Evolutionary conservation across 129 eudicot species (phyloP).

Genomic region (Dittrichia graveolens): DNA sequence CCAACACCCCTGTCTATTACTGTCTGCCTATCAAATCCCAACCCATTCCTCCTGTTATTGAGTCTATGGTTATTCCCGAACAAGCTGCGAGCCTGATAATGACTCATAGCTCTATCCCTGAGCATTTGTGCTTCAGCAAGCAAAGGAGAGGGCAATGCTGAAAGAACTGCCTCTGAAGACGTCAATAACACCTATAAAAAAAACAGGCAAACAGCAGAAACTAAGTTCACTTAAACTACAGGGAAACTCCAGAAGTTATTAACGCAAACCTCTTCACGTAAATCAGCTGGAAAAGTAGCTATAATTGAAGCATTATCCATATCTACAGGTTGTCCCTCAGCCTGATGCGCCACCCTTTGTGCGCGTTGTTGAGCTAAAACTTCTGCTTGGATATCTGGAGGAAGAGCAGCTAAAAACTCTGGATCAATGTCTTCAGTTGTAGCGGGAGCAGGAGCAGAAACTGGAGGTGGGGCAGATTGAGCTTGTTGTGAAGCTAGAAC

Average conservation of each 20-base stretch:
- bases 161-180: constrained; percentile 91
- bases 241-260: constrained; percentile 8
- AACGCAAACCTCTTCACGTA: constrained; percentile 93
- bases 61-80: constrained; percentile 87
- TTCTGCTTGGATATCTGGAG: constrained; percentile 98
- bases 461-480: constrained; percentile 67
- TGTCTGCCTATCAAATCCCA: constrained; percentile 86
- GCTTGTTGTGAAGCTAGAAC: constrained; percentile 94
- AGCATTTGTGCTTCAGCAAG: constrained; percentile 99
- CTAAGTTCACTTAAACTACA: constrained; percentile 10
- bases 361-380: constrained; percentile 96
- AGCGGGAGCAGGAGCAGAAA: constrained; percentile 60
- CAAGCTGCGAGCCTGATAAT: constrained; percentile 95
- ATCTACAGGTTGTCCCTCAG: constrained; percentile 98
- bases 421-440: constrained; percentile 92
- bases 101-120: constrained; percentile 99
- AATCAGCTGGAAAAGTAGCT: constrained; percentile 97
- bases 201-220: constrained; percentile 13
- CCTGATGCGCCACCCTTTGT: constrained; percentile 84
- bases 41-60: constrained; percentile 61
- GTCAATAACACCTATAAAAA: constrained; percentile 77
- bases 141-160: constrained; percentile 96
- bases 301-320: constrained; percentile 98
- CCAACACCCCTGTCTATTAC: constrained; percentile 95
- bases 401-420: constrained; percentile 98